Evolutionary conservation across 1,284 basidiomycete genomes (phyloP), one percentile per base, ranked within the genome.

Genomic region (Ustilago trichophora): DNA sequence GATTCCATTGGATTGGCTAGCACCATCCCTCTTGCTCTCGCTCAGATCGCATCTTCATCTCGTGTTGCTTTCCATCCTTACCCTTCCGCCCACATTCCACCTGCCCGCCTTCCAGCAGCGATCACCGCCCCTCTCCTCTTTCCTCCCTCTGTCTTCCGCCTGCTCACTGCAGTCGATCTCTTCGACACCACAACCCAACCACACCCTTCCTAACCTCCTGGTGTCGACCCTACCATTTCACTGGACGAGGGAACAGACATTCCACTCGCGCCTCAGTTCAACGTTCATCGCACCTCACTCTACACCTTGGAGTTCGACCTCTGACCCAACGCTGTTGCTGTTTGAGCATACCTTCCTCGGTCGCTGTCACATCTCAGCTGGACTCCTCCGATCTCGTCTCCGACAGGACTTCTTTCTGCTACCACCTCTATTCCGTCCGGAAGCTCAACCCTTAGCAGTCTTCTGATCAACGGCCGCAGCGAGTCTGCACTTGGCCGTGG

Each of bases 401-500:
- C n/a, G n/a, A n/a, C n/a, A n/a, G n/a, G n/a, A n/a, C n/a, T n/a
- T n/a, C n/a, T n/a, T n/a, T n/a, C n/a, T n/a, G n/a, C n/a, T n/a
- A n/a, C n/a, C n/a, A n/a, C n/a, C n/a, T n/a, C n/a, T n/a, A n/a
- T n/a, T n/a, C n/a, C n/a, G n/a, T n/a, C n/a, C n/a, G n/a, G n/a
- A n/a, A n/a, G n/a, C n/a, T n/a, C n/a, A n/a, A n/a, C n/a, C n/a
- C n/a, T n/a, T n/a, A n/a, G n/a, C n/a, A n/a, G n/a, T 29, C 37
- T 19, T 9, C 36, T 29, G 10, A 36, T 21, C 37, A 50, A 26
- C 47, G 33, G 46, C 45, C 40, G 48, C 35, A 26, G 46, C 53
- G 38, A 26, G 53, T 63, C 49, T 52, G 48, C 53, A 42, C 34
- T 32, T 48, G 45, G 60, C 60, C 25, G 53, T 42, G 33, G 35